phyloP scores from a whole-genome alignment of 306 rosid species.

The Glycine soja region DNA sequence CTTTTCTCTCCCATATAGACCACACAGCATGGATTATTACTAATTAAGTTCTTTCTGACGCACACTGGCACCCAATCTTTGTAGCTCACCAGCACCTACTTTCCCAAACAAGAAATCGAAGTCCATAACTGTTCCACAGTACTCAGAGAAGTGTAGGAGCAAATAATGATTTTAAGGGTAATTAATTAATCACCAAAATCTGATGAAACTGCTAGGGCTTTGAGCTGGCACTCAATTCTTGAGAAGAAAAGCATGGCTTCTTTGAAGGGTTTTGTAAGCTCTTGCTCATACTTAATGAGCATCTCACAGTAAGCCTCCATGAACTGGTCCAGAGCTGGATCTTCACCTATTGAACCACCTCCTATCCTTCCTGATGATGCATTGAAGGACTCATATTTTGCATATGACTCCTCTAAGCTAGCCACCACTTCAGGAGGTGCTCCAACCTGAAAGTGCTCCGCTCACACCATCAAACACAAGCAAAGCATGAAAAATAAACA shows the following conservation, averaged over 20 bases:
- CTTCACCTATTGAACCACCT: slow-evolving; percentile 54
- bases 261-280: slow-evolving; percentile 89
- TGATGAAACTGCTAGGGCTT: slow-evolving; percentile 73
- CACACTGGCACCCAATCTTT: not conserved
- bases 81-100: not conserved
- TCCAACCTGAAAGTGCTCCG: slow-evolving; percentile 65
- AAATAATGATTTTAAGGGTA: not conserved
- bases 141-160: slow-evolving; percentile 27
- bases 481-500: slow-evolving; percentile 42
- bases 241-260: slow-evolving; percentile 94
- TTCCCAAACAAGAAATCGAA: slow-evolving; percentile 6
- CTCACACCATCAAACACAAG: slow-evolving; percentile 1
- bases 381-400: slow-evolving; percentile 45
- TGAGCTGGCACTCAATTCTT: slow-evolving; percentile 81
- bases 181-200: slow-evolving; percentile 59
- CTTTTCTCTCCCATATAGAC: not conserved
- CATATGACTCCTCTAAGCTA: slow-evolving; percentile 79
- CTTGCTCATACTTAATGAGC: slow-evolving; percentile 93
- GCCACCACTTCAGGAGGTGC: slow-evolving; percentile 95
- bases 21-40: slow-evolving; percentile 3
- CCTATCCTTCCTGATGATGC: slow-evolving; percentile 37
- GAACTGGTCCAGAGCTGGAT: slow-evolving; percentile 87
- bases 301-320: slow-evolving; percentile 99
- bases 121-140: not conserved
- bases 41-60: not conserved